A percentile compares a stretch with the other conserved stretches of the same genome.
phyloP scores from a whole-genome alignment of 768 basidiomycete genomes.

The Rossbeevera mucosa region DNA sequence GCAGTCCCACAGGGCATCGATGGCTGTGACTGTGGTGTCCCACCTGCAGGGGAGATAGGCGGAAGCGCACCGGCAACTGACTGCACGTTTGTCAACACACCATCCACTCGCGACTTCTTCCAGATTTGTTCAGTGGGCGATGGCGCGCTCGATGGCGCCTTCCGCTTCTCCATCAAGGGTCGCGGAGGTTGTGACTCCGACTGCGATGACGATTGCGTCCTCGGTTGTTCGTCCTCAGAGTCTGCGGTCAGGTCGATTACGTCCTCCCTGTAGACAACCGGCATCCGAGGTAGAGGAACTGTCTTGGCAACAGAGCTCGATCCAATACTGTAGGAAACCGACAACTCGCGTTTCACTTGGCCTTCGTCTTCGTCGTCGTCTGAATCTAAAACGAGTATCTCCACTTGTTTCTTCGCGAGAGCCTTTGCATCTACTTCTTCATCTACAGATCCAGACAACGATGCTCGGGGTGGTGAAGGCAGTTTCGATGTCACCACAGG shows the following conservation, averaged over 20 bases:
- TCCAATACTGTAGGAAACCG: constrained; percentile 55
- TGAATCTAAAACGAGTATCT: constrained; percentile 66
- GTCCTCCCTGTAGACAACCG: constrained; percentile 32
- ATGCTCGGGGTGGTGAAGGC: constrained; percentile 27
- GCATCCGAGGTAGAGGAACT: constrained; percentile 16
- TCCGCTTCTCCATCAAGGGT: constrained; percentile 52
- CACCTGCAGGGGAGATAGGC: constrained; percentile 24
- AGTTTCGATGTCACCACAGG: constrained; percentile 29
- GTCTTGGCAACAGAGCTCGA: constrained; percentile 32
- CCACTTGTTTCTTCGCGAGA: constrained; percentile 46
- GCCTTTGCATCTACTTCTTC: constrained; percentile 33
- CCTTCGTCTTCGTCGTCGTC: constrained; percentile 77
- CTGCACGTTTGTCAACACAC: constrained; percentile 10
- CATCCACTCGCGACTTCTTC: constrained; percentile 58
- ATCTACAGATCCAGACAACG: constrained; percentile 27
- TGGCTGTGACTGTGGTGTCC: constrained; percentile 11
- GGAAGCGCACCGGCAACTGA: constrained; percentile 13
- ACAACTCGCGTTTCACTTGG: constrained; percentile 70
- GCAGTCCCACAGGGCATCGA: constrained; percentile 12
- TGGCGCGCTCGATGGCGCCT: constrained; percentile 44
- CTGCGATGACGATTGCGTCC: constrained; percentile 20
- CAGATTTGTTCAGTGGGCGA: constrained; percentile 65
- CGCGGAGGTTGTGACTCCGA: constrained; percentile 29
- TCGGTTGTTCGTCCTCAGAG: constrained; percentile 64
- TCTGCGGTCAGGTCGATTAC: constrained; percentile 86